Evolutionary conservation across 768 basidiomycete species (phyloP), one percentile per base, ranked within the genome.

Genomic region (Flagelloscypha sp.): DNA sequence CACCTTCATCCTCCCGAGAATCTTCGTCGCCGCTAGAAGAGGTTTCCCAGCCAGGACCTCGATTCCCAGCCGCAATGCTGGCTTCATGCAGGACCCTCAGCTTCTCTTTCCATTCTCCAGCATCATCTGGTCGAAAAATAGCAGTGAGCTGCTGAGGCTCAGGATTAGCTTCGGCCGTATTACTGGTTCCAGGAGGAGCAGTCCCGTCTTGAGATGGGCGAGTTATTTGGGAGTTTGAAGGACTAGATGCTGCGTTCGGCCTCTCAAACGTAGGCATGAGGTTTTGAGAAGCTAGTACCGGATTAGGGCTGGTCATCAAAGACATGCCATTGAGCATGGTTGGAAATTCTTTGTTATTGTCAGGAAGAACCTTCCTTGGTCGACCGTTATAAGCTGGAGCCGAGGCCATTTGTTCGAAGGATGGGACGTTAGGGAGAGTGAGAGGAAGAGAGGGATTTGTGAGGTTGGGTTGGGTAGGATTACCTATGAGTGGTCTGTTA

Each of bases 121-220:
- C 76, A 40, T 82, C 83, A 45, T 92, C 88, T 2, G 90, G 86
- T 35, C 85, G 70, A 61, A 89, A 94, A 38, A 94, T 90, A 8
- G 85, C 76, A 13, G 82, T 85, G n/a, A 74, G 55, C 38, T 71
- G 70, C 24, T 75, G 65, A 25, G 64, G 64, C 41, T 78, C 73
- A 5, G 56, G 48, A 18, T 73, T 70, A 3, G 46, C 48, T 19
- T 75, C 73, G 52, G 41, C 19, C 57, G 53, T n/a, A 58, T 46
- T 39, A 47, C 45, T 63, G 62, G 39, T 41, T 52, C 54, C 47
- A 46, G 49, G 19, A 37, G 45, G 27, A 38, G 45, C 35, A 45
- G n/a, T n/a, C n/a, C n/a, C n/a, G n/a, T n/a, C n/a, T n/a, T n/a
- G n/a, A n/a, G n/a, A n/a, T n/a, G n/a, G n/a, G n/a, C n/a, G n/a